Percentiles rank a stretch among this genome's conserved stretches.
Evolutionary conservation across 768 basidiomycete genomes (phyloP).

Genomic region (Chalciporus chontae): DNA sequence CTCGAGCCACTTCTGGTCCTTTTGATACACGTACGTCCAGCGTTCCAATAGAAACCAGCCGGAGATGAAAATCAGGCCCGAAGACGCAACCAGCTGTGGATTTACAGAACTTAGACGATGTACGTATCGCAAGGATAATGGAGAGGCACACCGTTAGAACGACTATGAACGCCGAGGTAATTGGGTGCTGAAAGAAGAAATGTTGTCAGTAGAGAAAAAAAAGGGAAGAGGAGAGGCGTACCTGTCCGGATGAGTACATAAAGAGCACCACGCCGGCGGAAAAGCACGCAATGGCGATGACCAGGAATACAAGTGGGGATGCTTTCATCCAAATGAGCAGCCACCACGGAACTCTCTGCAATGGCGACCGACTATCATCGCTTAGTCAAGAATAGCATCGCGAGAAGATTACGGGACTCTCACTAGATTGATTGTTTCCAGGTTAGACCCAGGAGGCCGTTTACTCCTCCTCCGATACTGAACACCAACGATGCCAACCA

Average conservation of each 20-base stretch:
- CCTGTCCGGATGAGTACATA: slow-evolving; percentile 69
- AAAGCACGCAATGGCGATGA: slow-evolving; percentile 78
- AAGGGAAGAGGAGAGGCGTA: slow-evolving; percentile 22
- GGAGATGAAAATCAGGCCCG: slow-evolving; percentile 45
- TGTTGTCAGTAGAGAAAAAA: background rate
- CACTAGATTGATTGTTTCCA: slow-evolving; percentile 57
- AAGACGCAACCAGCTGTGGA: slow-evolving; percentile 30
- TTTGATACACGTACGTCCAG: slow-evolving; percentile 40
- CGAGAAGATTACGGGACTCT: slow-evolving; percentile 10
- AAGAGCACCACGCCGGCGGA: slow-evolving; percentile 74
- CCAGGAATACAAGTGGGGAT: slow-evolving; percentile 77
- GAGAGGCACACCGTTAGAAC: slow-evolving; percentile 50
- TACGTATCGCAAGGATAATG: background rate
- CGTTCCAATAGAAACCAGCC: slow-evolving; percentile 51
- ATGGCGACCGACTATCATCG: slow-evolving; percentile 40
- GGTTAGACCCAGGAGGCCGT: slow-evolving; percentile 47
- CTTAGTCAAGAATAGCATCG: too few species aligned
- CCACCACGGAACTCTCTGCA: slow-evolving; percentile 55
- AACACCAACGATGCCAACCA: slow-evolving; percentile 54
- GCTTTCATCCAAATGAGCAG: slow-evolving; percentile 77
- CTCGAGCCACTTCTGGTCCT: slow-evolving; percentile 45
- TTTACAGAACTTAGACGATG: background rate
- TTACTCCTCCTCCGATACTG: slow-evolving; percentile 50
- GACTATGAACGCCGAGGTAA: slow-evolving; percentile 69
- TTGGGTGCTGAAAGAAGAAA: slow-evolving; percentile 37